Base-by-base conservation (phyloP, 129 eudicot species). In the Chrysanthemum seticuspe region DNA sequence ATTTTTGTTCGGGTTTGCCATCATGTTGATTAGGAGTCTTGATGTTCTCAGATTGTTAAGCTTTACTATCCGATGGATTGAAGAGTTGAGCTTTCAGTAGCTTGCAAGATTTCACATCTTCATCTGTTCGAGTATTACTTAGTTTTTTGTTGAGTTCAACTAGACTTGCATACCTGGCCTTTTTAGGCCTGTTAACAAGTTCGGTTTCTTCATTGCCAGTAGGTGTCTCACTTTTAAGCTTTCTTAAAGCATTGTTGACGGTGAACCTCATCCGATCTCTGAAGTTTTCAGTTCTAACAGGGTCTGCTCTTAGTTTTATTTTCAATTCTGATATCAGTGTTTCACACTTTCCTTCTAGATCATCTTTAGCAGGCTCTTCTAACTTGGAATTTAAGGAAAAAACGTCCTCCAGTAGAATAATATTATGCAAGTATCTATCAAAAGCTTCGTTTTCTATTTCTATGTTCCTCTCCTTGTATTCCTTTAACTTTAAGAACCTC, bases 401-500 rank as follows among this genome's bases (percentile, higher is more conserved):
- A n/a, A 87, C 85, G 74, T 93, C 97, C 79, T 90, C 96, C 62
- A 90, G 67, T 49, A 90, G 67, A 73, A 53, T 27, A 13, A 86
- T 82, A 74, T 90, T 90, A 70, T 88, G 88, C 81, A 90, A 80
- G 79, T 93, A 93, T 9, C 98, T 83, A 66, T 90, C 98, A 62
- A 93, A 93, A 67, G 97, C 92, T 84, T 90, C 91, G 44, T 80
- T 87, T 83, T 93, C 98, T 16, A 77, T 82, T 81, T 84, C 91
- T 19, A 87, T 77, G 68, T 93, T 87, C 52, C 76, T 74, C 27
- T 87, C 96, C 58, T 51, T 85, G 85, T 82, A 90, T 70, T 93
- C 98, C 77, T 87, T 90, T 84, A 93, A 57, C 86, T 86, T 90
- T 72, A 76, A 74, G 83, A 90, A 93, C 82, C 98, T 88, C 97